phyloP scores from a whole-genome alignment of 2,329 filamentous ascomycete genomes.

The Claviceps arundinis region DNA sequence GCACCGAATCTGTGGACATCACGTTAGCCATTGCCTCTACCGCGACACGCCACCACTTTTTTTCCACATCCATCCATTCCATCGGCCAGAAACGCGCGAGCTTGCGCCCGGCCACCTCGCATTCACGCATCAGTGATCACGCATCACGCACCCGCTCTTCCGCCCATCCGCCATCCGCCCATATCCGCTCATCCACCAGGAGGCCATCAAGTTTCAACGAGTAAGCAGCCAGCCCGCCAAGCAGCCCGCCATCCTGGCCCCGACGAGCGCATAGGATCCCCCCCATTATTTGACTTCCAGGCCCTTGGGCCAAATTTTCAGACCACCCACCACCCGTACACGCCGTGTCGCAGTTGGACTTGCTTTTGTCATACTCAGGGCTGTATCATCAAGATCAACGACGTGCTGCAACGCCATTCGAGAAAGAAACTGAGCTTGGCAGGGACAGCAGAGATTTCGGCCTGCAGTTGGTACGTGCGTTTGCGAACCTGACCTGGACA shows the following conservation, averaged over 20 bases:
- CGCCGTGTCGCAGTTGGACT: not conserved
- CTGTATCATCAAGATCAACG: not conserved
- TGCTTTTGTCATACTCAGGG: not conserved
- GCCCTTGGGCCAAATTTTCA: not conserved
- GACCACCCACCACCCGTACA: not conserved
- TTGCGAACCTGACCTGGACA: constrained; percentile 3
- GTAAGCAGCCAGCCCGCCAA: not conserved
- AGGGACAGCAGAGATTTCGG: constrained; percentile 1
- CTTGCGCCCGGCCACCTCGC: not conserved
- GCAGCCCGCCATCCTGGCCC: not conserved
- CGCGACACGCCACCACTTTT: not conserved
- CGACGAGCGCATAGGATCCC: constrained; percentile 3
- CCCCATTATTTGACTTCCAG: constrained; percentile 1
- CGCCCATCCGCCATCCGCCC: not conserved
- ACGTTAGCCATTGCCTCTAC: not conserved
- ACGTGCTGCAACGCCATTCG: not conserved
- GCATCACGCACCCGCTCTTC: not conserved
- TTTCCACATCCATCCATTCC: not conserved
- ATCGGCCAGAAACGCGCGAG: not conserved
- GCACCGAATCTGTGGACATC: not conserved
- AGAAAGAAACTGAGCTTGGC: not conserved
- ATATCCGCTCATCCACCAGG: not conserved
- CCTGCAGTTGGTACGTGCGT: constrained; percentile 5
- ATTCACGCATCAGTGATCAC: not conserved
- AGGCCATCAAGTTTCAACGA: not conserved